A percentile compares a stretch with the other conserved stretches of the same genome.
phyloP scores from a whole-genome alignment of 257 asterid species.

The Avicennia marina region DNA sequence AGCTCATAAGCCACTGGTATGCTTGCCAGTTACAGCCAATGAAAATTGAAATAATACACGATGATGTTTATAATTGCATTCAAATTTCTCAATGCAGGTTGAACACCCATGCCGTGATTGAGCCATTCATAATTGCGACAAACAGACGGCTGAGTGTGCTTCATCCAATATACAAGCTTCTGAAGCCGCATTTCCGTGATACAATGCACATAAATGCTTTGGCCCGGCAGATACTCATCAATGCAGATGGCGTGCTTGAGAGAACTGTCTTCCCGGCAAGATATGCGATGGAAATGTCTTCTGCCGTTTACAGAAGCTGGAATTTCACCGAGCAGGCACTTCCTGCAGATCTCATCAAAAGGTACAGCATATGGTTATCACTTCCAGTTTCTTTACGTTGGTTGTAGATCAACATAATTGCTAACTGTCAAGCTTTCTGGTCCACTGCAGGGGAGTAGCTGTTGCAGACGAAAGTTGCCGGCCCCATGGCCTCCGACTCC shows the following conservation, averaged over 20 bases:
- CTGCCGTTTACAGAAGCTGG: slow-evolving; percentile 60
- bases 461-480: slow-evolving; percentile 45
- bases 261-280: slow-evolving; percentile 66
- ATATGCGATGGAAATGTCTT: slow-evolving; percentile 81
- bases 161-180: slow-evolving; percentile 83
- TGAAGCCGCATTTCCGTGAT: slow-evolving; percentile 89
- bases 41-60: neutral
- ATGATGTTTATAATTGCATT: neutral
- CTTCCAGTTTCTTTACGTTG: no score
- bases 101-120: slow-evolving; percentile 90
- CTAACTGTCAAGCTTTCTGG: no score
- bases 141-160: slow-evolving; percentile 69
- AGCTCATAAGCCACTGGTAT: slow-evolving; percentile 93
- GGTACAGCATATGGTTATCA: no score
- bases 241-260: slow-evolving; percentile 83
- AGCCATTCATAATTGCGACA: slow-evolving; percentile 84
- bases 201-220: slow-evolving; percentile 81
- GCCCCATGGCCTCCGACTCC: slow-evolving; percentile 52
- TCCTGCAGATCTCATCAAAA: slow-evolving; percentile 71
- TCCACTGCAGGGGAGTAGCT: slow-evolving; percentile 62
- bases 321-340: slow-evolving; percentile 80
- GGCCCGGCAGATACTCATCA: slow-evolving; percentile 79
- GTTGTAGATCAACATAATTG: no score
- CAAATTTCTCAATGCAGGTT: slow-evolving; percentile 48
- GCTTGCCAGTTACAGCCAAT: neutral